Evolutionary conservation across 345 rosid genomes (phyloP), one percentile per base, ranked within the genome.

Genomic region (Leavenworthia alabamica): DNA sequence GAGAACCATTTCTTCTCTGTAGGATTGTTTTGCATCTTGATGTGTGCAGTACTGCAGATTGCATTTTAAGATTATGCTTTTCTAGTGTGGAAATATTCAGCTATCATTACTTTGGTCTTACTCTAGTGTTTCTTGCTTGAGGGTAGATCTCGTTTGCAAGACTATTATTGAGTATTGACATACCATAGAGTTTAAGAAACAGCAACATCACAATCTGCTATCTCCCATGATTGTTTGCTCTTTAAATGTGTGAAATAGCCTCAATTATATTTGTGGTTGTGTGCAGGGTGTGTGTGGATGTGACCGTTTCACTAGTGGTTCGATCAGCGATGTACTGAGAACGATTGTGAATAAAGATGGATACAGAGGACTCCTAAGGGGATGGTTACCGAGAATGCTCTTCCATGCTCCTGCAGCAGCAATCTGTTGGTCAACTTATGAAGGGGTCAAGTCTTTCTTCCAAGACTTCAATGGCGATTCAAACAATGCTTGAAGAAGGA

Each of bases 201-300:
- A 54, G 20, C n/a, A n/a, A n/a, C 0, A 2, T 29, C 51, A 51
- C 8, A 2, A 3, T 13, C 23, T 51, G 62, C 26, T 24, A 26
- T 3, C n/a, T n/a, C 27, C 17, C 9, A 46, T 37, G 64, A 17
- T 6, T 49, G 5, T 29, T 49, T 48, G 13, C 40, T 42, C 46
- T 12, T 55, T 52, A 17, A 40, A 13, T 43, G 40, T 33, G 11
- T 39, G 22, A 22, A 46, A 6, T 42, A 22, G 12, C 23, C 55
- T 52, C 8, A 58, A 49, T 26, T n/a, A 29, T n/a, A n/a, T 61
- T 8, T 63, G 12, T 50, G 35, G 61, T 66, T 2, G 12, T 59
- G 22, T 61, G 47, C 85, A 93, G 97, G 99, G 99, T 64, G 90
- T 93, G 13, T 93, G 99, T 26, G 97, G 99, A 63, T 93, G 99